phyloP scores from a whole-genome alignment of 2,329 filamentous ascomycete species.

The Cordyceps cicadae region DNA sequence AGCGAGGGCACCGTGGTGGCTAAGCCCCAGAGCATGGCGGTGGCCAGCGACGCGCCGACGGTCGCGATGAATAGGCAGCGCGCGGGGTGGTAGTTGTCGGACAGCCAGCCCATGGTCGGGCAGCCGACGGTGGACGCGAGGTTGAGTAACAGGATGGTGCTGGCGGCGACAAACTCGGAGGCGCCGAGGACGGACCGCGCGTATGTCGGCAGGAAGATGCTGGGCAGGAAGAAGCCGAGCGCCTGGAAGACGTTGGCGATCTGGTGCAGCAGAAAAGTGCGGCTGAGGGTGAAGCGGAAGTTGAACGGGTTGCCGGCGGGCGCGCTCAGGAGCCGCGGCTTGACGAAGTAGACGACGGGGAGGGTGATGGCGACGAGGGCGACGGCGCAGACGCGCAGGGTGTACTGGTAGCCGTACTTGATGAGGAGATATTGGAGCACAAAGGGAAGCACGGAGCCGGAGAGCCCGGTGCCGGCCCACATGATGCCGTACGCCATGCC shows the following conservation, averaged over 20 bases:
- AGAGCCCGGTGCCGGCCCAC: conserved; percentile 38
- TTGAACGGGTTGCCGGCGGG: conserved; percentile 25
- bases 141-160: conserved; percentile 48
- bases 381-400: conserved; percentile 39
- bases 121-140: conserved; percentile 47
- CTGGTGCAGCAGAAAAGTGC: conserved; percentile 46
- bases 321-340: conserved; percentile 36
- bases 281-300: conserved; percentile 39
- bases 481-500: conserved; percentile 51
- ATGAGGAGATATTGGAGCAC: conserved; percentile 37
- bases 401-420: conserved; percentile 33
- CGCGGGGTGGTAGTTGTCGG: conserved; percentile 39
- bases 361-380: conserved; percentile 37
- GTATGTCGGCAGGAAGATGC: conserved; percentile 50
- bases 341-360: conserved; percentile 44
- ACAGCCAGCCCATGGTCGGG: conserved; percentile 44
- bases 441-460: conserved; percentile 38
- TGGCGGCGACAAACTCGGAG: conserved; percentile 36
- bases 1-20: conserved; percentile 41
- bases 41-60: conserved; percentile 42
- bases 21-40: conserved; percentile 51
- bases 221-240: conserved; percentile 50
- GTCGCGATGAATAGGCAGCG: conserved; percentile 46
- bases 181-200: conserved; percentile 36
- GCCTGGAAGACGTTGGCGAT: conserved; percentile 47